Evolutionary conservation across 768 basidiomycete genomes (phyloP).

Genomic region (Hericium rajendrae): DNA sequence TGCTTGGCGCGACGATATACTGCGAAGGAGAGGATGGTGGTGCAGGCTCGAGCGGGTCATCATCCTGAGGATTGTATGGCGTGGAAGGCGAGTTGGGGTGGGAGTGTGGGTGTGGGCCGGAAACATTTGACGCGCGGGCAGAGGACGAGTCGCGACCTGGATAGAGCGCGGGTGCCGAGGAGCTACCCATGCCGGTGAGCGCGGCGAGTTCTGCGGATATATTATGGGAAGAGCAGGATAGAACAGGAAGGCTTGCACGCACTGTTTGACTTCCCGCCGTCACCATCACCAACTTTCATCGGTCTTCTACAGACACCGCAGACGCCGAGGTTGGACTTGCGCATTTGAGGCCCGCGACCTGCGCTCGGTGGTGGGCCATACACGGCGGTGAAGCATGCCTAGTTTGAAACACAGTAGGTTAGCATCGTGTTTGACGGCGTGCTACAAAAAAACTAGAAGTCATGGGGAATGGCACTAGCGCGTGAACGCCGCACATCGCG

Average conservation of each 20-base stretch:
- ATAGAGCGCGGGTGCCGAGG: slow-evolving; percentile 42
- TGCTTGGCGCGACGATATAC: slow-evolving; percentile 85
- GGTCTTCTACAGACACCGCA: slow-evolving; percentile 95
- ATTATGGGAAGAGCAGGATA: neutral
- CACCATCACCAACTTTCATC: slow-evolving; percentile 91
- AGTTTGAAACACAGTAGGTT: neutral
- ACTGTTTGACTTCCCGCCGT: slow-evolving; percentile 87
- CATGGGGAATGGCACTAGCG: neutral
- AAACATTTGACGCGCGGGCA: slow-evolving; percentile 20
- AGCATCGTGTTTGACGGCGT: neutral
- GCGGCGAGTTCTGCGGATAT: slow-evolving; percentile 72
- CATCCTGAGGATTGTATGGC: slow-evolving; percentile 61
- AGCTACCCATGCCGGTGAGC: slow-evolving; percentile 80
- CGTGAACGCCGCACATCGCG: too few relatives aligned
- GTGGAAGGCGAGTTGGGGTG: neutral
- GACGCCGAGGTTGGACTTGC: slow-evolving; percentile 80
- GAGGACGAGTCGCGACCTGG: slow-evolving; percentile 62
- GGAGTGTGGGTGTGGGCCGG: slow-evolving; percentile 8
- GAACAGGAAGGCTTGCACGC: slow-evolving; percentile 22
- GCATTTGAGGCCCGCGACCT: slow-evolving; percentile 39
- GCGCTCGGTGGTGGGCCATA: slow-evolving; percentile 78
- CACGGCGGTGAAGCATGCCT: slow-evolving; percentile 96
- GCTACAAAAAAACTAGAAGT: neutral
- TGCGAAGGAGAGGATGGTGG: slow-evolving; percentile 35
- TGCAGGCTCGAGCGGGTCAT: slow-evolving; percentile 71